These are phyloP conservation scores for Calonectria montana DNA, from an alignment of 2,329 filamentous ascomycete species.

Conservation along the genomic window DNA sequence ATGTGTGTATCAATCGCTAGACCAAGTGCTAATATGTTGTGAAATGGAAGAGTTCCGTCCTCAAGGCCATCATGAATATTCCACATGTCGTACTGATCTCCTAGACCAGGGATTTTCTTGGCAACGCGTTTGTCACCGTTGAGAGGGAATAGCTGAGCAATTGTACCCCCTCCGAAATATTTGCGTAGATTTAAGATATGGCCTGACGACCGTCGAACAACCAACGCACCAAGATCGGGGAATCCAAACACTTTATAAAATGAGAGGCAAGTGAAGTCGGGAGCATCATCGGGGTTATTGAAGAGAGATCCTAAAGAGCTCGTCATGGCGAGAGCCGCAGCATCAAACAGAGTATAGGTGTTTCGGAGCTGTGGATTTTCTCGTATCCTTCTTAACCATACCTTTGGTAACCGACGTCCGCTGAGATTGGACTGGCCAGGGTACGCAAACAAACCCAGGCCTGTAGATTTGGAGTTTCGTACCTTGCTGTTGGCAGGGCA, in stretches of 20 bases:
- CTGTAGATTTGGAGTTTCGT: slow-evolving; percentile 30
- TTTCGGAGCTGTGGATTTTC: slow-evolving; percentile 35
- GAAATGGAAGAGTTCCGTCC: slow-evolving; percentile 75
- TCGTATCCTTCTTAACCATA: slow-evolving; percentile 61
- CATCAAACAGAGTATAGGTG: slow-evolving; percentile 68
- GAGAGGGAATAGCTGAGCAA: slow-evolving; percentile 61
- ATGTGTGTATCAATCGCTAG: slow-evolving; percentile 68
- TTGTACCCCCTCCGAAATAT: slow-evolving; percentile 78
- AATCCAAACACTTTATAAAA: slow-evolving; percentile 77
- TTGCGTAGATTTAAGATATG: slow-evolving; percentile 65
- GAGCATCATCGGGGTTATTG: slow-evolving; percentile 60
- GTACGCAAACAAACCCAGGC: slow-evolving; percentile 66
- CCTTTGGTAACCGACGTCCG: slow-evolving; percentile 69
- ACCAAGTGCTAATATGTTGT: slow-evolving; percentile 71
- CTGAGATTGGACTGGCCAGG: slow-evolving; percentile 79
- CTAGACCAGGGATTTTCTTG: slow-evolving; percentile 54
- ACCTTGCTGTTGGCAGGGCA: slow-evolving; percentile 34
- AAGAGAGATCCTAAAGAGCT: slow-evolving; percentile 64
- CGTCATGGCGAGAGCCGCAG: slow-evolving; percentile 73
- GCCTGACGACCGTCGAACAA: slow-evolving; percentile 67
- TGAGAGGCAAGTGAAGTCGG: slow-evolving; percentile 71
- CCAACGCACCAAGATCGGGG: slow-evolving; percentile 70
- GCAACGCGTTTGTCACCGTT: slow-evolving; percentile 35
- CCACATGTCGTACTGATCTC: slow-evolving; percentile 49
- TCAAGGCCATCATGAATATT: slow-evolving; percentile 71